These are phyloP conservation scores for Marasmius tenuissimus DNA, from an alignment of 1,284 basidiomycete genomes.

Conservation along the genomic window DNA sequence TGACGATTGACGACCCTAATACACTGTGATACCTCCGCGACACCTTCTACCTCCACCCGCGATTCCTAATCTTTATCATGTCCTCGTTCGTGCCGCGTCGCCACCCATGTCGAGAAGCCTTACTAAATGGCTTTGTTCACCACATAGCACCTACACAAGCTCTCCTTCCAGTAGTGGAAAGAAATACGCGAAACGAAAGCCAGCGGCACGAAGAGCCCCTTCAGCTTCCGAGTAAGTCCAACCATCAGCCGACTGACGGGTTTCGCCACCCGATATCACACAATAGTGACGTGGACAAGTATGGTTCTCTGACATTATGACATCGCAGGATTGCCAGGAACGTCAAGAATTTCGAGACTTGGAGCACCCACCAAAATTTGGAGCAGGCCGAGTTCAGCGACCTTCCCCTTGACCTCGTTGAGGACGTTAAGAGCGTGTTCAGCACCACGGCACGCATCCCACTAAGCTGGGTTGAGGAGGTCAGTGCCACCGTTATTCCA, in stretches of 20 bases:
- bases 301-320: neutral
- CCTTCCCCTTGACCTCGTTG: slow-evolving; percentile 31
- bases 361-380: slow-evolving; percentile 38
- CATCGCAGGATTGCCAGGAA: slow-evolving; percentile 39
- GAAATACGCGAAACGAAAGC: slow-evolving; percentile 10
- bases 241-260: neutral
- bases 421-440: slow-evolving; percentile 33
- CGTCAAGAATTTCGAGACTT: slow-evolving; percentile 39
- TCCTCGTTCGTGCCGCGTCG: neutral
- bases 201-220: slow-evolving; percentile 16
- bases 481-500: slow-evolving; percentile 7
- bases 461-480: slow-evolving; percentile 29
- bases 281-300: neutral
- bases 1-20: neutral
- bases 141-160: slow-evolving; percentile 7
- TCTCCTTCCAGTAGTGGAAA: slow-evolving; percentile 5
- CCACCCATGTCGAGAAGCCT: no score
- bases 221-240: slow-evolving; percentile 29
- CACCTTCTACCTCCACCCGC: neutral
- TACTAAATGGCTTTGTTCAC: no score
- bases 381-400: slow-evolving; percentile 37
- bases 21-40: neutral
- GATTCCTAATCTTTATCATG: neutral
- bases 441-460: slow-evolving; percentile 29
- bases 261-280: neutral